These are phyloP conservation scores for Butyriboletus loyo DNA, from an alignment of 768 basidiomycete genomes.

Conservation along the genomic window DNA sequence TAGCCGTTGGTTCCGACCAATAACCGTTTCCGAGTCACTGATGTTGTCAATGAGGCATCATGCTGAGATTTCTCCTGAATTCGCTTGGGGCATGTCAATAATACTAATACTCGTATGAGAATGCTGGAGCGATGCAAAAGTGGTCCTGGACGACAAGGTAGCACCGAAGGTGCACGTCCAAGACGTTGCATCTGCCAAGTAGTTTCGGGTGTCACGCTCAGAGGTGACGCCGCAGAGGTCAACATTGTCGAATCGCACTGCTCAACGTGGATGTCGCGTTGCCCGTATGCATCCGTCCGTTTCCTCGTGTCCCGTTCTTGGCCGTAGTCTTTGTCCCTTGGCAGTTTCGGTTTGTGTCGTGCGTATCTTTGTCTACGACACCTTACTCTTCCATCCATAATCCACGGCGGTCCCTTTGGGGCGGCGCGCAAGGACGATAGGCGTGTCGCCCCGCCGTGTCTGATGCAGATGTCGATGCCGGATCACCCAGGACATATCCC, in stretches of 20 bases:
- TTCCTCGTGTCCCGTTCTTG: not conserved
- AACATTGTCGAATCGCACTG: not conserved
- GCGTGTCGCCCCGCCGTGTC: not conserved
- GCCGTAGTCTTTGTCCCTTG: not conserved
- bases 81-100: not conserved
- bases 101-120: not conserved
- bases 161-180: not conserved
- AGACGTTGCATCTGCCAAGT: not conserved
- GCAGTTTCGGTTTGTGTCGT: not conserved
- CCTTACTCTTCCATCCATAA: not conserved
- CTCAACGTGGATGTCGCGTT: not conserved
- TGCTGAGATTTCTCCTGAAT: not conserved
- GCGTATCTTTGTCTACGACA: not conserved
- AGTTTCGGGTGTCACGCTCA: not conserved
- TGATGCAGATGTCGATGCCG: not conserved
- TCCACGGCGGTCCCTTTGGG: not conserved
- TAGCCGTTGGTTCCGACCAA: too few relatives aligned
- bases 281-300: not conserved
- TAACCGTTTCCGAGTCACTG: too few relatives aligned
- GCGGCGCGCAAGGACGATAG: not conserved
- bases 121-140: not conserved
- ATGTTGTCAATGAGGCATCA: not conserved
- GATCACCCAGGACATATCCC: not conserved
- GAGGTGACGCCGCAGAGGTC: not conserved
- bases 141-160: too few relatives aligned